phyloP scores from a whole-genome alignment of 495 filamentous ascomycete species.

The Talaromyces nanjingensis region DNA sequence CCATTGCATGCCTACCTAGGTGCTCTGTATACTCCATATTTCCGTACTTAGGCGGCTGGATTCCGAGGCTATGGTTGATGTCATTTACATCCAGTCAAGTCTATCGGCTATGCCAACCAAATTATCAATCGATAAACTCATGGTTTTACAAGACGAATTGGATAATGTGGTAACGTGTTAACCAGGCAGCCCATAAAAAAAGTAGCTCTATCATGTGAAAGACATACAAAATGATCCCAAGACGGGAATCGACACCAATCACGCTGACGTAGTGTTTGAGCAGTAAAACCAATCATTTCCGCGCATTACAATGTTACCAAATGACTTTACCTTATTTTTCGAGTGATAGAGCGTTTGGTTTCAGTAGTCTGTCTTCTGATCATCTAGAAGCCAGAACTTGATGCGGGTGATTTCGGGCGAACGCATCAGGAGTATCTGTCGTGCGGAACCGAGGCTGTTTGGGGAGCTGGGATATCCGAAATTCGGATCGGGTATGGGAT shows the following conservation, averaged over 20 bases:
- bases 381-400: neutral
- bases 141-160: neutral
- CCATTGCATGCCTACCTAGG: neutral
- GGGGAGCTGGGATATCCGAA: neutral
- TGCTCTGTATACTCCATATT: neutral
- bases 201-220: neutral
- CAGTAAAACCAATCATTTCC: neutral
- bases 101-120: neutral
- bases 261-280: neutral
- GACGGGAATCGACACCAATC: neutral
- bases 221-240: neutral
- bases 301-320: neutral
- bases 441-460: slow-evolving; percentile 8
- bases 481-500: neutral
- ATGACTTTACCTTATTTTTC: neutral
- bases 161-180: neutral
- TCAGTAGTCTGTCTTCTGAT: neutral
- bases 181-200: neutral
- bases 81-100: neutral
- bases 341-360: neutral
- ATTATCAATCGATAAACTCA: neutral
- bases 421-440: neutral
- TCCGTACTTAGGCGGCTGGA: neutral
- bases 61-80: slow-evolving; percentile 4
- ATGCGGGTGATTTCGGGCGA: slow-evolving; percentile 7